A percentile compares a stretch with the other conserved stretches of the same genome.
phyloP scores from a whole-genome alignment of 306 rosid species.

The Macrotyloma uniflorum region DNA sequence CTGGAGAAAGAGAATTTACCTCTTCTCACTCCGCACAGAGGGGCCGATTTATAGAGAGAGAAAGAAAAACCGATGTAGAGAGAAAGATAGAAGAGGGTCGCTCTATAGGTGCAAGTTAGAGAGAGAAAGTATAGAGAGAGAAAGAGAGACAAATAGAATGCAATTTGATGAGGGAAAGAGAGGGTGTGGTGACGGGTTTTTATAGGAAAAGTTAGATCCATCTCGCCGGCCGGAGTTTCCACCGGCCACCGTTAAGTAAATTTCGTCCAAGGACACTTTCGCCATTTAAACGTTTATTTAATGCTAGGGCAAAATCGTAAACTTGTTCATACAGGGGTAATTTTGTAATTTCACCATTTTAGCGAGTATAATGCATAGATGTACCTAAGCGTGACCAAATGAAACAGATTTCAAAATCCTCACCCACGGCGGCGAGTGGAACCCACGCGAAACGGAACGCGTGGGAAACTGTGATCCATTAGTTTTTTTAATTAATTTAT shows the following conservation, averaged over 20 bases:
- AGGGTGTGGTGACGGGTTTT: constrained; percentile 66
- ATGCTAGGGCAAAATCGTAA: background rate
- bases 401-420: background rate
- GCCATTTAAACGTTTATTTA: background rate
- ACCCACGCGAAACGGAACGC: background rate
- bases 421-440: background rate
- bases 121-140: constrained; percentile 19
- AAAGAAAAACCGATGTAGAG: constrained; percentile 9
- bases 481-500: background rate
- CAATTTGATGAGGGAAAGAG: constrained; percentile 56
- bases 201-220: constrained; percentile 79
- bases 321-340: background rate
- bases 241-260: constrained; percentile 53
- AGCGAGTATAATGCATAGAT: background rate
- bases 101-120: constrained; percentile 47
- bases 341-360: background rate
- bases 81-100: constrained; percentile 28
- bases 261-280: constrained; percentile 24
- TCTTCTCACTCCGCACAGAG: constrained; percentile 46
- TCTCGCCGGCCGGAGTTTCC: constrained; percentile 43
- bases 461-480: background rate
- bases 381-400: background rate
- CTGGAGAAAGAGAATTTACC: constrained; percentile 56
- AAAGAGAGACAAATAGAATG: constrained; percentile 37
- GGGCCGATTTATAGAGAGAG: constrained; percentile 20